These are phyloP conservation scores for Diaporthe ilicicola DNA, from an alignment of 2,329 filamentous ascomycete genomes.

Conservation along the genomic window DNA sequence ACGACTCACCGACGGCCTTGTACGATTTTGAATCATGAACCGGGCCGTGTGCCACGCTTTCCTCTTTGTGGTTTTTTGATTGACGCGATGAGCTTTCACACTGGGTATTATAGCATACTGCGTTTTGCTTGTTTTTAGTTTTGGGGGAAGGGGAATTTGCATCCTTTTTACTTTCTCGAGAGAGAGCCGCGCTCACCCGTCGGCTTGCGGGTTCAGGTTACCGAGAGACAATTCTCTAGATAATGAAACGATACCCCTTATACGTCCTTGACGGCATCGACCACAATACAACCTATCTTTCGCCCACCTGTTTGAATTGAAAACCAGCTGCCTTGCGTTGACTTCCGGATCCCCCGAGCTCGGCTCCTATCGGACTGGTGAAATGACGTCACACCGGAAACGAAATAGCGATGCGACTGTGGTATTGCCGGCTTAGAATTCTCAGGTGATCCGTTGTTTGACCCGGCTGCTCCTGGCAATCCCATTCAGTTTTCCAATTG, in stretches of 20 bases:
- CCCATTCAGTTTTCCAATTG: not conserved
- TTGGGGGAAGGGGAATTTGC: not conserved
- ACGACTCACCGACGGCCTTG: not conserved
- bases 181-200: not conserved
- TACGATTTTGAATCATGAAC: not conserved
- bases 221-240: constrained; percentile 26
- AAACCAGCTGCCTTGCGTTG: not conserved
- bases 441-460: not conserved
- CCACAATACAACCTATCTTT: constrained; percentile 6
- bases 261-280: constrained; percentile 16
- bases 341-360: not conserved
- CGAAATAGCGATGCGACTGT: constrained; percentile 4
- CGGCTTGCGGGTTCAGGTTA: constrained; percentile 22
- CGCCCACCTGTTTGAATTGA: not conserved
- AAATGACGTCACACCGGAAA: not conserved
- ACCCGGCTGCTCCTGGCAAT: not conserved
- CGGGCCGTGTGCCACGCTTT: not conserved
- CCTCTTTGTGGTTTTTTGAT: not conserved
- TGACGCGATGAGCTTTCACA: constrained; percentile 16
- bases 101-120: constrained; percentile 25
- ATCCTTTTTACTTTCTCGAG: not conserved
- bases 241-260: constrained; percentile 34
- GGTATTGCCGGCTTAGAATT: not conserved
- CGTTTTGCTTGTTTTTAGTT: constrained; percentile 4
- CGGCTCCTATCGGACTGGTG: not conserved